Conservation (phyloP, 2,329 filamentous ascomycete species). For the Ophioceras dolichostomum region DNA sequence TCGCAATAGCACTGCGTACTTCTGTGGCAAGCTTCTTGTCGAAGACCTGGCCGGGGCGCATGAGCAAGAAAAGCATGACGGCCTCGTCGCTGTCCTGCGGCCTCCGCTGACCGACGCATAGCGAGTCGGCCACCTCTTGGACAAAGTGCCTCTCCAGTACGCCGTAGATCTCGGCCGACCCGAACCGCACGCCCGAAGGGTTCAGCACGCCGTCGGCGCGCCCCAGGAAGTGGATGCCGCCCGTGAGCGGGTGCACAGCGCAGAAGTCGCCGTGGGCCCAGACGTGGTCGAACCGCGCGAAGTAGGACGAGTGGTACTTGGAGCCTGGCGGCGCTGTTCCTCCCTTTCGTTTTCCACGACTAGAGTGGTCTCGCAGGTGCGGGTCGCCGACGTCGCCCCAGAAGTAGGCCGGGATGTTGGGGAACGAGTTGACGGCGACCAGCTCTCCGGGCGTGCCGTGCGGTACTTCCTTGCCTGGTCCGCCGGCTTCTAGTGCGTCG, state of each 20-base stretch:
- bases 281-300: slow-evolving; percentile 50
- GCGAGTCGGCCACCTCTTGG: slow-evolving; percentile 51
- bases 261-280: slow-evolving; percentile 83
- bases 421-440: slow-evolving; percentile 58
- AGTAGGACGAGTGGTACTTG: slow-evolving; percentile 49
- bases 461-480: slow-evolving; percentile 28
- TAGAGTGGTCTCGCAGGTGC: no score
- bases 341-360: no score
- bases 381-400: slow-evolving; percentile 36
- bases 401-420: slow-evolving; percentile 60
- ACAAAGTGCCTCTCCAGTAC: slow-evolving; percentile 58
- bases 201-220: slow-evolving; percentile 72
- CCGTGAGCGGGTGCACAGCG: slow-evolving; percentile 54
- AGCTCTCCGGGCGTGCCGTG: slow-evolving; percentile 62
- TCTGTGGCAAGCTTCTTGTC: slow-evolving; percentile 38
- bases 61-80: slow-evolving; percentile 42
- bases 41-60: slow-evolving; percentile 43
- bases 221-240: slow-evolving; percentile 53
- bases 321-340: slow-evolving; percentile 30
- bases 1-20: slow-evolving; percentile 53
- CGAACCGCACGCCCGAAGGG: slow-evolving; percentile 67
- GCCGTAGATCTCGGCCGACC: slow-evolving; percentile 67
- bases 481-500: slow-evolving; percentile 42
- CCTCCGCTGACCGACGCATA: slow-evolving; percentile 68
- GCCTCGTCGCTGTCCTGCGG: slow-evolving; percentile 40